Base-by-base conservation (phyloP, 495 filamentous ascomycete genomes). In the Jackrogersella multiformis region DNA sequence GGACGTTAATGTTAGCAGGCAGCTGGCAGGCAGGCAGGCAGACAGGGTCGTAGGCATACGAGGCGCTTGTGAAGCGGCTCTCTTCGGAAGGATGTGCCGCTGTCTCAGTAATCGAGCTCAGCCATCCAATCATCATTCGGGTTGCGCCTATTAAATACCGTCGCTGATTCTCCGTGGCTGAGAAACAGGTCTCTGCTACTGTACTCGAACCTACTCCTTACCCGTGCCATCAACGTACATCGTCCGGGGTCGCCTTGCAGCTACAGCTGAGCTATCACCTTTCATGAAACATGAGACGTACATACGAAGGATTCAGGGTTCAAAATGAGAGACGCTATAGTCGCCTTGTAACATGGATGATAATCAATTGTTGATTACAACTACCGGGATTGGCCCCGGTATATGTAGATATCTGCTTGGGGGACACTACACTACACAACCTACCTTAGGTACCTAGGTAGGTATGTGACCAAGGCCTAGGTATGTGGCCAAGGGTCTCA, bases 1-100 rank as follows among this genome's bases (percentile, higher is more conserved):
- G n/a, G 23, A 24, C 9, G 20, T 53, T 15, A 21, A 52, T 35
- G 21, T 52, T 26, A 18, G 6, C 52, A n/a, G n/a, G n/a, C n/a
- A n/a, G n/a, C n/a, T n/a, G n/a, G n/a, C n/a, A n/a, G n/a, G n/a
- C n/a, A n/a, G n/a, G n/a, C n/a, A n/a, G n/a, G n/a, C n/a, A n/a
- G n/a, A n/a, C n/a, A n/a, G n/a, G n/a, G 51, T 49, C 30, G 30
- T 51, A 48, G 15, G 24, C 30, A 42, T 39, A 59, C 34, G 55
- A 56, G 66, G 61, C 66, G 66, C 56, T 52, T 69, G 51, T 61
- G 21, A 39, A 64, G 66, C 66, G 66, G 48, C 49, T 56, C 54
- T 69, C 48, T 30, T 48, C 61, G 56, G 61, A 56, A 65, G 61
- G 61, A 70, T 65, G 58, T 63, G 35, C 68, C 68, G 63, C 34